Evolutionary conservation across 2,329 filamentous ascomycete species (phyloP).

Genomic region (Fusarium sp.): DNA sequence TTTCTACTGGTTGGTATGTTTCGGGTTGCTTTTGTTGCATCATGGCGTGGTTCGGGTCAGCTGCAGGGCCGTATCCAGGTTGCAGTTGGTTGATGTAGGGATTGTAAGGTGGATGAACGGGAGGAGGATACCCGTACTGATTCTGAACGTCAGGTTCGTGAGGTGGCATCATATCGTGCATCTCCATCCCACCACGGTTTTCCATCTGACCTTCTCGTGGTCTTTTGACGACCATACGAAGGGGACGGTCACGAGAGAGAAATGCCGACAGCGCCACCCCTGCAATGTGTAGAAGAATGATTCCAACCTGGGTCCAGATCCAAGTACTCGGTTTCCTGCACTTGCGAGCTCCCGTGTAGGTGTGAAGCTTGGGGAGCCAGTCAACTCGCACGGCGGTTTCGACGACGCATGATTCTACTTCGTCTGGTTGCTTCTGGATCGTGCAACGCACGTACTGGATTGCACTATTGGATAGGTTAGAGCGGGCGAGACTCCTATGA

Average conservation of each 20-base stretch:
- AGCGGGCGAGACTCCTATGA: no score
- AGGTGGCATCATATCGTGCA: neutral
- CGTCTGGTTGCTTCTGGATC: no score
- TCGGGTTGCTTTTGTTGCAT: no score
- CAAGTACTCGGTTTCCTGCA: neutral
- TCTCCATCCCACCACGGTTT: neutral
- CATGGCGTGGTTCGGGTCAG: neutral
- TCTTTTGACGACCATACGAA: neutral
- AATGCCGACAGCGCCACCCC: neutral
- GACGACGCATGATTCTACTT: no score
- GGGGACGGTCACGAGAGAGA: neutral
- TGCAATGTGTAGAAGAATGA: neutral
- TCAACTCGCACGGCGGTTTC: no score
- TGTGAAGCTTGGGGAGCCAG: no score
- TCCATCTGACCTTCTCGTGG: neutral
- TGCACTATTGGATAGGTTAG: no score
- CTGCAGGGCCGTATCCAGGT: neutral
- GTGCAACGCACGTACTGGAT: no score
- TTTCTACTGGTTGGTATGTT: no score
- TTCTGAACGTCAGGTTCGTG: neutral
- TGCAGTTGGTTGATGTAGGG: neutral
- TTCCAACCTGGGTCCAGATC: neutral
- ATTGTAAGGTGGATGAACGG: neutral
- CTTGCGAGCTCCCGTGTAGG: no score
- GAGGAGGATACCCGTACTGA: neutral